Base-by-base conservation (phyloP, 2,329 filamentous ascomycete genomes). In the Xylariaceae sp. region DNA sequence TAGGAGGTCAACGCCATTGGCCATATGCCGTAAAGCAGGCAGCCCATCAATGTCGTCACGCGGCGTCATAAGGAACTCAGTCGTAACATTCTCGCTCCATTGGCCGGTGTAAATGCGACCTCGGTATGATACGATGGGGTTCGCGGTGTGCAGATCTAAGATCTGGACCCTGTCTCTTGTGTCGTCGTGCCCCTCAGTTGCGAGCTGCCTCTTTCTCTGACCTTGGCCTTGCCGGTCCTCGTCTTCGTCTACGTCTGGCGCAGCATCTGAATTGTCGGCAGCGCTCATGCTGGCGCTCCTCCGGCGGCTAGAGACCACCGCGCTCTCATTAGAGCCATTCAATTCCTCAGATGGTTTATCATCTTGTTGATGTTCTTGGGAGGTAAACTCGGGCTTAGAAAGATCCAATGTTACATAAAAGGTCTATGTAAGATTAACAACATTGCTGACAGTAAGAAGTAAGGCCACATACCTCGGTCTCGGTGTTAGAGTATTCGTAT, bases 41-140 rank as follows among this genome's bases (percentile, higher is more conserved):
- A 75, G 24, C 42, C 60, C 60, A 9, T 60, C 53, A 41, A 64
- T 51, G 6, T 59, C 47, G 47, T 73, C 65, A 47, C 72, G 75
- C 13, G 64, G 65, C 1, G 73, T 74, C 54, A 96, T 84, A 32
- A 95, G 77, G 49, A 90, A 69, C 52, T 94, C 88, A 0, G 89
- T 95, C 28, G 91, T 91, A 33, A 95, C 78, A 45, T 89, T 85
- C 47, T 87, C 81, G 9, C 80, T 78, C 91, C 91, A 97, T 34
- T 79, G 69, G 50, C 89, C 91, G 49, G 80, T 81, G 59, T 90
- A 93, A 17, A 94, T 69, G 47, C 83, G 79, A 22, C 85, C 86
- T 43, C 84, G 77, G 64, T 94, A 94, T 17, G 85, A 85, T 44
- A 95, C 74, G 19, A 95, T 69, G 0, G 91, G 91, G 37, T 86